Percentiles rank a stretch among this genome's conserved stretches.
Conservation (phyloP, 352 stramenopile genomes). For the Phytophthora sp. region DNA sequence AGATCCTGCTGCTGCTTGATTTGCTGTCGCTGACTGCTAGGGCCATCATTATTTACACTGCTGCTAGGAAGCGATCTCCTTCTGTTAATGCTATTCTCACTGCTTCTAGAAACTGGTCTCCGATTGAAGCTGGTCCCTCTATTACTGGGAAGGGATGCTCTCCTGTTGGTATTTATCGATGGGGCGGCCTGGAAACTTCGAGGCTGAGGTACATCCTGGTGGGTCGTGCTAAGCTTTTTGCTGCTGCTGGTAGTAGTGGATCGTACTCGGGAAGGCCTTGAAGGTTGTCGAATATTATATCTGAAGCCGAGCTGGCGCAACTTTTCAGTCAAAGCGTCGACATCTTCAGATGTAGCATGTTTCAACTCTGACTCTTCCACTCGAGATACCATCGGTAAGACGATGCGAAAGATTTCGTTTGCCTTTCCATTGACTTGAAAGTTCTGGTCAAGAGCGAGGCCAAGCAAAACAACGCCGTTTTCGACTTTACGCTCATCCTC, state of each 20-base stretch:
- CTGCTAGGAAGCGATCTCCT: conserved; percentile 2
- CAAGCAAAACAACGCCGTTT: conserved; percentile 6
- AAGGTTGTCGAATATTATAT: conserved; percentile 21
- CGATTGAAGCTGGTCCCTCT: too few species aligned
- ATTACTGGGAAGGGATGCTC: conserved; percentile 1
- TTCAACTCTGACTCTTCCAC: background rate
- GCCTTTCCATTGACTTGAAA: conserved; percentile 24
- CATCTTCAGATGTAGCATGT: conserved; percentile 3
- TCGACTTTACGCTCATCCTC: conserved; percentile 4
- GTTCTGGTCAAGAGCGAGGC: conserved; percentile 13
- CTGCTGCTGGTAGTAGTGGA: conserved; percentile 1
- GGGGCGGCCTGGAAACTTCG: background rate
- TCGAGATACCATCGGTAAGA: conserved; percentile 10
- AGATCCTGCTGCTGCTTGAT: conserved; percentile 42
- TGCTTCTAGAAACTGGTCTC: too few species aligned
- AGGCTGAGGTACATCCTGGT: background rate
- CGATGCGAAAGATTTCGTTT: conserved; percentile 20
- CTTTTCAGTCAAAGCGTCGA: conserved; percentile 25
- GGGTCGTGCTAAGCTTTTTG: background rate
- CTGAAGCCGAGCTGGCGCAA: conserved; percentile 31
- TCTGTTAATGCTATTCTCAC: conserved; percentile 1
- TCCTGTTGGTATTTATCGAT: background rate
- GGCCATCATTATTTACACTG: background rate
- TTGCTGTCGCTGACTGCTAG: conserved; percentile 9
- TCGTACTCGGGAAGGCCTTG: background rate